These are phyloP conservation scores for Neospermospora avenae DNA, from an alignment of 2,329 filamentous ascomycete genomes.

Conservation along the genomic window DNA sequence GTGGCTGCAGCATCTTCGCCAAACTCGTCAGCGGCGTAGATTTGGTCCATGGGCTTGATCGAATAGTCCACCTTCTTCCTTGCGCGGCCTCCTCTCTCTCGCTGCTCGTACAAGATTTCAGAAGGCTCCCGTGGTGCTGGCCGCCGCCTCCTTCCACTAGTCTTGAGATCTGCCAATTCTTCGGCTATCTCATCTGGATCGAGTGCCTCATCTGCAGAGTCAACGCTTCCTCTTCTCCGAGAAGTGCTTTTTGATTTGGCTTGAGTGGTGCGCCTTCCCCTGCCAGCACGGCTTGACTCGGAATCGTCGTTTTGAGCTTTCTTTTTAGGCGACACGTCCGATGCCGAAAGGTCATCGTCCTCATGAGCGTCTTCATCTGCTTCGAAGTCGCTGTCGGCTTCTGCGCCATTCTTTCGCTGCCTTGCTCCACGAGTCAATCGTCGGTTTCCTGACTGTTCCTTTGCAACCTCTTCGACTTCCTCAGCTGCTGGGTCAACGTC, in stretches of 20 bases:
- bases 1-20: conserved; percentile 65
- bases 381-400: conserved; percentile 36
- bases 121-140: conserved; percentile 46
- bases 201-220: conserved; percentile 54
- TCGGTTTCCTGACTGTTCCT: conserved; percentile 28
- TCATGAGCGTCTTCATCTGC: conserved; percentile 46
- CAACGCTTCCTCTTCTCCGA: conserved; percentile 43
- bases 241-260: conserved; percentile 44
- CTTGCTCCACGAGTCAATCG: conserved; percentile 31
- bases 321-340: conserved; percentile 36
- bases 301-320: conserved; percentile 44
- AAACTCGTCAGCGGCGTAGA: conserved; percentile 70
- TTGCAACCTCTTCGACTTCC: conserved; percentile 47
- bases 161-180: conserved; percentile 59
- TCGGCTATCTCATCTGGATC: conserved; percentile 64
- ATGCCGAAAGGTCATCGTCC: conserved; percentile 47
- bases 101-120: conserved; percentile 57
- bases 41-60: conserved; percentile 71
- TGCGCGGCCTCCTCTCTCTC: conserved; percentile 50
- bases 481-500: conserved; percentile 41
- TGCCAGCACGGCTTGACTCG: conserved; percentile 47
- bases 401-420: conserved; percentile 27
- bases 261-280: conserved; percentile 43
- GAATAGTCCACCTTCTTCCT: conserved; percentile 79
- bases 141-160: conserved; percentile 43